Base-by-base conservation (phyloP, 441 rosid genomes). In the Populus hybrid region DNA sequence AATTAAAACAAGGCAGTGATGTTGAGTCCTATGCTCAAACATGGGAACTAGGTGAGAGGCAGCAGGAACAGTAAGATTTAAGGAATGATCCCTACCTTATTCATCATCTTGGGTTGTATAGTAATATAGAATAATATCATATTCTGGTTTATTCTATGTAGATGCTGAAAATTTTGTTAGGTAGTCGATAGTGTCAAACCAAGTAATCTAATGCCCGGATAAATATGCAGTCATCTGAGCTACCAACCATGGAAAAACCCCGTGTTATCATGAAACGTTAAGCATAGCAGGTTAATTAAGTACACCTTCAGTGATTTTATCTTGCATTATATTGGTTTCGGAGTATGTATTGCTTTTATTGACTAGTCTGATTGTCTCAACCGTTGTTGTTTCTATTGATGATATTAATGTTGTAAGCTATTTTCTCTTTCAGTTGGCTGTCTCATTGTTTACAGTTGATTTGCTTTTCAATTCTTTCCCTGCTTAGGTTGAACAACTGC, bases 401-500 rank as follows among this genome's bases (percentile, higher is more conserved):
- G 40, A 38, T 66, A 16, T 21, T 56, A 12, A n/a, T 72, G 24
- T 18, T 23, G 12, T 26, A 69, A 73, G 9, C 64, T 78, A 31
- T 45, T 65, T 16, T 65, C 23, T 74, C 65, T 75, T 31, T 59
- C 66, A 73, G 67, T 38, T 64, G 68, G 65, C 56, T 9, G 24
- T 24, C 74, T 33, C 66, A 71, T 28, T 2, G 36, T 50, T 80
- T 38, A 73, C 53, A 7, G 31, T 68, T 80, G 73, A 75, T 72
- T 83, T 71, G 29, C 69, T 74, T 56, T 77, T 28, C 29, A 36
- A 26, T 68, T 69, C 53, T 71, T 73, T 66, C 50, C 40, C 45
- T 81, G 45, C 82, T 73, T 80, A 93, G 99, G 98, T 93, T 0
- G 99, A 95, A 87, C 99, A 95, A 81, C 90, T 95, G 65, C 97